phyloP scores from a whole-genome alignment of 1,139 yeast genomes.

The Hansenula lynferdii region DNA sequence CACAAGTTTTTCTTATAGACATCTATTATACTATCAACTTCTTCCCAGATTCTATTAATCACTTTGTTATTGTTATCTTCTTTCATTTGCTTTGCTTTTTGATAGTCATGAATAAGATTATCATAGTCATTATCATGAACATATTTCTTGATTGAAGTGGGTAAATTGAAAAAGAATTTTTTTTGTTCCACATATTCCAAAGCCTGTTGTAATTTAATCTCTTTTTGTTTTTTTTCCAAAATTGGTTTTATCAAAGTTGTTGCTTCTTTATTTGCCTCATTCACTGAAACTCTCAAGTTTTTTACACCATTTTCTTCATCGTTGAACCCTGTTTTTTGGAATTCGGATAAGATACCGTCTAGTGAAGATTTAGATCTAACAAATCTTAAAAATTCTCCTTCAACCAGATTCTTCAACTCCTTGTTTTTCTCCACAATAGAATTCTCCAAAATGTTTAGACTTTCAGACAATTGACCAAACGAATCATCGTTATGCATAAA shows the following conservation, averaged over 20 bases:
- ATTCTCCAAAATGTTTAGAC: conserved; percentile 54
- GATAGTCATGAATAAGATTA: conserved; percentile 64
- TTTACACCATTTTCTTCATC: conserved; percentile 28
- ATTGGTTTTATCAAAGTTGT: conserved; percentile 74
- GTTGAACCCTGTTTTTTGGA: conserved; percentile 34
- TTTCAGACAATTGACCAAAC: conserved; percentile 51
- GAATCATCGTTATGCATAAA: conserved; percentile 70
- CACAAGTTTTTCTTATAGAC: conserved; percentile 62
- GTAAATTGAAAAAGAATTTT: conserved; percentile 66
- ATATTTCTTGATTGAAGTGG: conserved; percentile 50
- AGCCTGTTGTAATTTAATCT: conserved; percentile 53
- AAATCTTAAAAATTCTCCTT: conserved; percentile 69
- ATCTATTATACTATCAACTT: conserved; percentile 60
- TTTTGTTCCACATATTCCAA: conserved; percentile 60
- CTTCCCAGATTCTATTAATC: conserved; percentile 56
- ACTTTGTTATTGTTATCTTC: conserved; percentile 21
- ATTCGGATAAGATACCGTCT: conserved; percentile 52
- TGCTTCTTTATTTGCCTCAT: conserved; percentile 48
- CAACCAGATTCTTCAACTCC: conserved; percentile 62
- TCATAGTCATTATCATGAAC: conserved; percentile 64
- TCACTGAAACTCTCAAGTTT: conserved; percentile 41
- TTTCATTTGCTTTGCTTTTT: conserved; percentile 40
- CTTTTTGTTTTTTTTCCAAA: conserved; percentile 55
- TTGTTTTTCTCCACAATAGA: conserved; percentile 62
- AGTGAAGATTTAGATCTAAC: conserved; percentile 69